Conservation (phyloP, 257 asterid genomes). For the Euphrasia confusa region DNA sequence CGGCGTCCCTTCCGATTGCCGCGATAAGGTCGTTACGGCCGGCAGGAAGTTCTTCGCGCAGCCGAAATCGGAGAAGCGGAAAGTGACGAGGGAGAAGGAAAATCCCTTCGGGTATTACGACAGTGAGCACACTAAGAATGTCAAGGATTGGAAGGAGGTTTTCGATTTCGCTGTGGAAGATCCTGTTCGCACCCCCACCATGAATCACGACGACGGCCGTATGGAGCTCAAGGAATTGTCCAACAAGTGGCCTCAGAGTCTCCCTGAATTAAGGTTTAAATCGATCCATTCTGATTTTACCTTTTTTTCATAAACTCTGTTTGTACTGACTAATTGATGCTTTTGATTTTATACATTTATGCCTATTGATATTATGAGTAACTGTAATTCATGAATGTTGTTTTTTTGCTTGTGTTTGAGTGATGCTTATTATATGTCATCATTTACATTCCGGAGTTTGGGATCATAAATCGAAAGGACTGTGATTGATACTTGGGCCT, state of each 20-base stretch:
- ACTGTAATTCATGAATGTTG: no score
- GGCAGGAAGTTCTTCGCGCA: slow-evolving; percentile 32
- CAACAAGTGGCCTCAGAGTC: slow-evolving; percentile 35
- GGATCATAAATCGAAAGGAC: no score
- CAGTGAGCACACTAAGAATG: slow-evolving; percentile 38
- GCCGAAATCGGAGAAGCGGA: slow-evolving; percentile 36
- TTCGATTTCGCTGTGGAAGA: slow-evolving; percentile 28
- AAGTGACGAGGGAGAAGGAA: slow-evolving; percentile 31
- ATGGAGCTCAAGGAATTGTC: slow-evolving; percentile 21
- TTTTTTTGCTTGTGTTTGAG: no score
- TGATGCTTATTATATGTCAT: no score
- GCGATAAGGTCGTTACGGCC: slow-evolving; percentile 25
- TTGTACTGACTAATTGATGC: neutral
- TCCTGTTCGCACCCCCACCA: slow-evolving; percentile 30
- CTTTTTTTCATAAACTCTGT: neutral
- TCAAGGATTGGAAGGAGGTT: slow-evolving; percentile 45
- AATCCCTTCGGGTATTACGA: slow-evolving; percentile 41
- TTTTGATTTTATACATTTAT: no score
- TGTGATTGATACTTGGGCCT: no score
- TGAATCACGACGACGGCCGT: slow-evolving; percentile 28
- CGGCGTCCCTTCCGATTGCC: slow-evolving; percentile 30
- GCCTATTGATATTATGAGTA: neutral
- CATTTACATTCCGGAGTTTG: no score
- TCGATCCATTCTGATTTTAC: neutral
- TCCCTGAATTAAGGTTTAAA: slow-evolving; percentile 29